Conservation (phyloP, 257 asterid species). For the Thymus mandschuricus region DNA sequence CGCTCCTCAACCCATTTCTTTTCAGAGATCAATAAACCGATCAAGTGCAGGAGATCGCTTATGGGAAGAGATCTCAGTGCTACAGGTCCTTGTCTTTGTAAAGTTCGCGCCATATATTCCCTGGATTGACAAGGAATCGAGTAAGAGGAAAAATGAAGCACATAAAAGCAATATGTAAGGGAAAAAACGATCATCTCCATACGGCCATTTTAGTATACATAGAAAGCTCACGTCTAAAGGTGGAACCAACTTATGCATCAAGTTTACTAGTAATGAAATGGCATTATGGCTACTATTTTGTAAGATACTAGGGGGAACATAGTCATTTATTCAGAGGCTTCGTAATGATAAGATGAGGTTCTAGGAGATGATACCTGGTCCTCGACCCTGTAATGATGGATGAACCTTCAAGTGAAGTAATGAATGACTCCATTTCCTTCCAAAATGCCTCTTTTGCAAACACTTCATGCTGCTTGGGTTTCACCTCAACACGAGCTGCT, state of each 20-base stretch:
- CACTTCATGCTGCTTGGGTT: slow-evolving; percentile 34
- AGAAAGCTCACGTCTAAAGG: background rate
- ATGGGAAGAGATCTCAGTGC: slow-evolving; percentile 53
- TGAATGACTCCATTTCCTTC: slow-evolving; percentile 61
- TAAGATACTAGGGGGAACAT: background rate
- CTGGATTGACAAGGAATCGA: slow-evolving; percentile 37
- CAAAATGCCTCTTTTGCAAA: slow-evolving; percentile 67
- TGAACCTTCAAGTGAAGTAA: slow-evolving; percentile 53
- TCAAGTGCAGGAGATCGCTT: slow-evolving; percentile 59
- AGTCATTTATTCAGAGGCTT: background rate
- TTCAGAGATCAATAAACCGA: slow-evolving; percentile 66
- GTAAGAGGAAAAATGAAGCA: slow-evolving; percentile 20
- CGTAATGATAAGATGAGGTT: slow-evolving; percentile 2
- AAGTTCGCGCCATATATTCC: slow-evolving; percentile 55
- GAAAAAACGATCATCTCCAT: background rate
- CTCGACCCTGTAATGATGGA: slow-evolving; percentile 51
- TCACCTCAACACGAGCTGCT: slow-evolving; percentile 24
- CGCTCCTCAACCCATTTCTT: slow-evolving; percentile 81
- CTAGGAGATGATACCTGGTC: slow-evolving; percentile 57
- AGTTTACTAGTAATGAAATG: background rate
- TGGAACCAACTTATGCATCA: background rate
- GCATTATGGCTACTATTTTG: background rate
- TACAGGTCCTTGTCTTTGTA: slow-evolving; percentile 59
- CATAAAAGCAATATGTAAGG: slow-evolving; percentile 5
- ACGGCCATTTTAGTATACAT: background rate